A percentile compares a stretch with the other conserved stretches of the same genome.
These are phyloP conservation scores for Mycena sanguinolenta DNA, from an alignment of 768 basidiomycete species.

Conservation along the genomic window DNA sequence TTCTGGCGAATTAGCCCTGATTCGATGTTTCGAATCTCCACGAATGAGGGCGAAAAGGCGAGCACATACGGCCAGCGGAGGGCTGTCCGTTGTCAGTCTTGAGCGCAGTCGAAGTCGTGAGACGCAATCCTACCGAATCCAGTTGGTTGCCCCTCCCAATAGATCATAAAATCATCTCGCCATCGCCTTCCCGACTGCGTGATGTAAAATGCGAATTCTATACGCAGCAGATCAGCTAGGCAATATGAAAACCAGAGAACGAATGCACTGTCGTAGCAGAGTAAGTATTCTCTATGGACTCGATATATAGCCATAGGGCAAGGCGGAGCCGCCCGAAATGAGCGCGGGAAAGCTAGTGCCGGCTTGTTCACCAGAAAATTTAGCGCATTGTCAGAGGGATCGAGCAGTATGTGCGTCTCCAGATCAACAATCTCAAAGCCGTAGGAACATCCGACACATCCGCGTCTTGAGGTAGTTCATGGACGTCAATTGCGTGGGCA, in stretches of 20 bases:
- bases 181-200: constrained; percentile 96
- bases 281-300: constrained; percentile 94
- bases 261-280: constrained; percentile 94
- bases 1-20: too few relatives aligned
- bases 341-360: too few relatives aligned
- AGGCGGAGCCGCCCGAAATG: too few relatives aligned
- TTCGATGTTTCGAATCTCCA: too few relatives aligned
- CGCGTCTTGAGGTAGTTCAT: constrained; percentile 98
- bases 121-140: constrained; percentile 91
- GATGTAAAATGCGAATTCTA: constrained; percentile 99
- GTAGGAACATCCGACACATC: constrained; percentile 95
- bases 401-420: constrained; percentile 95
- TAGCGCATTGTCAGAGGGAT: constrained; percentile 90
- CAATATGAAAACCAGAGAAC: too few relatives aligned
- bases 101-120: too few relatives aligned
- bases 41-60: too few relatives aligned
- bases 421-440: constrained; percentile 99
- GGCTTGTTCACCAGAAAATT: constrained; percentile 95
- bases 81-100: too few relatives aligned
- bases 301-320: constrained; percentile 97
- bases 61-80: too few relatives aligned
- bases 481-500: constrained; percentile 96
- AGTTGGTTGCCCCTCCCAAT: constrained; percentile 96
- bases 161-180: constrained; percentile 91
- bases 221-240: too few relatives aligned